A percentile compares a stretch with the other conserved stretches of the same genome.
Evolutionary conservation across 768 basidiomycete genomes (phyloP).

Genomic region (Coprinopsis marcescibilis): DNA sequence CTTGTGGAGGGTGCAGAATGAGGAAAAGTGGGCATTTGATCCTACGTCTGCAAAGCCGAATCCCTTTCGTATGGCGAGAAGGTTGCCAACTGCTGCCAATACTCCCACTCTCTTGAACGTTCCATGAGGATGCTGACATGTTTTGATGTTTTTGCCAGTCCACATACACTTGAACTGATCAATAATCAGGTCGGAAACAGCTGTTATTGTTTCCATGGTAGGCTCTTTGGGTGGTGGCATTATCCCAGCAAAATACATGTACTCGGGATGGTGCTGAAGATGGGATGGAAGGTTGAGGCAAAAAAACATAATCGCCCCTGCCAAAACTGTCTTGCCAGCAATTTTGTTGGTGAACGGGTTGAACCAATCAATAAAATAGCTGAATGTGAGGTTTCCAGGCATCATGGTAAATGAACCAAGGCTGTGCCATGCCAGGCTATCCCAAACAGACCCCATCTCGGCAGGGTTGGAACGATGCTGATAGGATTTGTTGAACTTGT

Average conservation of each 20-base stretch:
- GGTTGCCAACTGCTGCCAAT: conserved; percentile 16
- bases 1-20: conserved; percentile 13
- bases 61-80: conserved; percentile 18
- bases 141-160: conserved; percentile 10
- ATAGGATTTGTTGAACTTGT: conserved; percentile 17
- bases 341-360: conserved; percentile 24
- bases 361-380: conserved; percentile 23
- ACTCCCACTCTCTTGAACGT: conserved; percentile 13
- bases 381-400: conserved; percentile 14
- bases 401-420: conserved; percentile 15
- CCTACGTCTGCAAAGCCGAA: conserved; percentile 16
- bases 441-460: conserved; percentile 15
- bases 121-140: conserved; percentile 15
- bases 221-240: conserved; percentile 21
- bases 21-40: conserved; percentile 15
- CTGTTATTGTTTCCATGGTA: conserved; percentile 13
- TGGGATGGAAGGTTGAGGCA: conserved; percentile 17
- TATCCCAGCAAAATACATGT: conserved; percentile 15
- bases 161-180: conserved; percentile 8
- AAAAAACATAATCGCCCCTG: conserved; percentile 14
- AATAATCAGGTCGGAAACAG: conserved; percentile 13
- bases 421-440: conserved; percentile 21
- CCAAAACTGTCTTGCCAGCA: conserved; percentile 17
- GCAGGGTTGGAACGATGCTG: conserved; percentile 7
- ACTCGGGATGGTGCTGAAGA: conserved; percentile 9